Evolutionary conservation across 352 stramenopile species (phyloP), one percentile per base, ranked within the genome.

Genomic region (Phytopythium montanum): DNA sequence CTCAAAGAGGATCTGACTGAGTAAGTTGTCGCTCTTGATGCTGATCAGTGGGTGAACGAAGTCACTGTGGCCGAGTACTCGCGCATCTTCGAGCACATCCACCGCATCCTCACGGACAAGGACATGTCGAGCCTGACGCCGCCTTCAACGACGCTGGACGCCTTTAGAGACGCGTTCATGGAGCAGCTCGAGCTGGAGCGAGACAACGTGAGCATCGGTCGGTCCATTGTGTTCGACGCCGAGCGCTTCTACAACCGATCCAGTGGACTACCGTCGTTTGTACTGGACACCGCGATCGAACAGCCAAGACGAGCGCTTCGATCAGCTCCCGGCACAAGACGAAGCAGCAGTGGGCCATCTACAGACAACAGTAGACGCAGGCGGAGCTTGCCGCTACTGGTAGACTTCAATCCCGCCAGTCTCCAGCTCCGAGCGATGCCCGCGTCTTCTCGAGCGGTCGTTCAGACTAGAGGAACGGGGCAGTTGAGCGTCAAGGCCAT

Each of bases 181-280:
- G 67, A 56, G n/a, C 62, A 75, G n/a, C 48, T 66, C 16, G 61
- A 66, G 21, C 62, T 73, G 51, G 65, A 77, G 31, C 63, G 70
- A 5, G 44, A 73, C 18, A 61, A 67, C 14, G 57, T 79, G 56
- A 72, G 68, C 33, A 69, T 81, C 18, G 72, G 72, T 38, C 76
- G 79, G 42, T 79, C 69, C 5, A 74, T 81, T 48, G 57, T 56
- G 25, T 85, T 81, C 41, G 59, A 81, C 36, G 62, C 68, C 0
- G 56, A 62, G 41, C 55, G 62, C 13, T 85, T 81, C 34, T 69
- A 69, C 34, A 53, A 65, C 16, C 59, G 72, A 29, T 73, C 71
- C 14, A 64, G 68, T 8, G 49, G 49, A 5, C 12, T 55, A n/a
- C 29, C 49, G 4, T 42, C 49, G 29, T 10, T 55, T 2, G 19